phyloP scores from a whole-genome alignment of 495 filamentous ascomycete genomes.

The Usnea hakonensis region DNA sequence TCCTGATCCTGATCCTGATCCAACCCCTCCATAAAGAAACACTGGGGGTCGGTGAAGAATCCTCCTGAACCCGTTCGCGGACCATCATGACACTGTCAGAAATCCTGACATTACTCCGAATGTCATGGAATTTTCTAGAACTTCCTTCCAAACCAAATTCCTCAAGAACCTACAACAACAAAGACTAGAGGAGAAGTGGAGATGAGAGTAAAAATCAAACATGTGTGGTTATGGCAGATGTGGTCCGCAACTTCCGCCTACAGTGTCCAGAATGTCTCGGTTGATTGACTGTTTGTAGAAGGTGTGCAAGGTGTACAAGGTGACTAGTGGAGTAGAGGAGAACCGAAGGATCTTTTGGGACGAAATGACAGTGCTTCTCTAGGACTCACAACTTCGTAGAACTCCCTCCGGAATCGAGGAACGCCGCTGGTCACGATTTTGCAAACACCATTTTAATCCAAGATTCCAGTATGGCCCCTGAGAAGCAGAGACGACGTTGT shows the following conservation, averaged over 20 bases:
- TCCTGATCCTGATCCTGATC: too few relatives aligned
- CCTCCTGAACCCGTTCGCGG: not conserved
- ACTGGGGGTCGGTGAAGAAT: not conserved
- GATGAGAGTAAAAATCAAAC: not conserved
- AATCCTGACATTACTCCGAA: too few relatives aligned
- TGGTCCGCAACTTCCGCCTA: slow-evolving; percentile 7
- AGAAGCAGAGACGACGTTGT: not conserved
- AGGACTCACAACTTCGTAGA: not conserved
- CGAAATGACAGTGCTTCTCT: not conserved
- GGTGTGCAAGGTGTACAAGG: slow-evolving; percentile 14
- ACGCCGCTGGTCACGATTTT: not conserved
- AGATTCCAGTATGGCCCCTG: not conserved
- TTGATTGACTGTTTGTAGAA: slow-evolving; percentile 12
- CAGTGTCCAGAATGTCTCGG: not conserved
- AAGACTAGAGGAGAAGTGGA: not conserved
- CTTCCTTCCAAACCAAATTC: too few relatives aligned
- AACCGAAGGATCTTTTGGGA: slow-evolving; percentile 6
- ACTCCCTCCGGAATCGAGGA: not conserved
- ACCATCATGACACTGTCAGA: not conserved
- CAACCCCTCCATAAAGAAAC: not conserved
- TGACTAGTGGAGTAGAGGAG: slow-evolving; percentile 4
- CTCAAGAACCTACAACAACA: too few relatives aligned
- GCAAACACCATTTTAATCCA: not conserved
- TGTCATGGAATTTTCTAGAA: too few relatives aligned
- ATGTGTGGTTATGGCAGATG: not conserved